Conservation (phyloP, 1,139 yeast species). For the Suhomyces anneliseae region DNA sequence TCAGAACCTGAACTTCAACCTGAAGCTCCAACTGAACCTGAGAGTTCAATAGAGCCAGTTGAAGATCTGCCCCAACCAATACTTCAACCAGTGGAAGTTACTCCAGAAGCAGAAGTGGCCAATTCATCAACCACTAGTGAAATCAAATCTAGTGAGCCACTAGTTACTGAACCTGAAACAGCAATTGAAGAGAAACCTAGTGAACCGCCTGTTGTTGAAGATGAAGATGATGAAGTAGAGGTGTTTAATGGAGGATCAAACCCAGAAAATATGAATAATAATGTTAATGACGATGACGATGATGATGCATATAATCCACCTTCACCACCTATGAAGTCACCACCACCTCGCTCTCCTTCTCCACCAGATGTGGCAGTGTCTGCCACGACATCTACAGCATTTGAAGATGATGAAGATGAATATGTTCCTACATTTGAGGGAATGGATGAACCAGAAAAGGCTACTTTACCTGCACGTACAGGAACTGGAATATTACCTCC, state of each 20-base stretch:
- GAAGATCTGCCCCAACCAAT: background rate
- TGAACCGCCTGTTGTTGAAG: background rate
- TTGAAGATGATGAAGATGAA: conserved; percentile 7
- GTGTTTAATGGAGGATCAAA: background rate
- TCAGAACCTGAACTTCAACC: too few relatives aligned
- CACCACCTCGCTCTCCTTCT: background rate
- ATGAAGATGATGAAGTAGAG: background rate
- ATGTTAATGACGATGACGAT: conserved; percentile 2
- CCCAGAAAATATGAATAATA: background rate
- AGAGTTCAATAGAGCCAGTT: background rate
- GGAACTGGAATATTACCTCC: conserved; percentile 7
- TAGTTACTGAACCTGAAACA: background rate
- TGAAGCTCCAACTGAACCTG: too few relatives aligned
- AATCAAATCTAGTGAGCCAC: background rate
- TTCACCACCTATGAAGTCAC: conserved; percentile 4
- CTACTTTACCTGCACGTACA: conserved; percentile 2
- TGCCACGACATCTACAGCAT: background rate
- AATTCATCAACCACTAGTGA: too few relatives aligned
- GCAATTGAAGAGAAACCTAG: too few relatives aligned
- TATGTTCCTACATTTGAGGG: conserved; percentile 10
- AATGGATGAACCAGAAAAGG: background rate
- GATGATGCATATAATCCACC: conserved; percentile 8
- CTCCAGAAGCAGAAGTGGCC: too few relatives aligned
- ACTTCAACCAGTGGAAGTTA: too few relatives aligned
- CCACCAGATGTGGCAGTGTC: conserved; percentile 2